These are phyloP conservation scores for Haematococcus sp. DNA, from an alignment of 139 green algal genomes.

Conservation along the genomic window DNA sequence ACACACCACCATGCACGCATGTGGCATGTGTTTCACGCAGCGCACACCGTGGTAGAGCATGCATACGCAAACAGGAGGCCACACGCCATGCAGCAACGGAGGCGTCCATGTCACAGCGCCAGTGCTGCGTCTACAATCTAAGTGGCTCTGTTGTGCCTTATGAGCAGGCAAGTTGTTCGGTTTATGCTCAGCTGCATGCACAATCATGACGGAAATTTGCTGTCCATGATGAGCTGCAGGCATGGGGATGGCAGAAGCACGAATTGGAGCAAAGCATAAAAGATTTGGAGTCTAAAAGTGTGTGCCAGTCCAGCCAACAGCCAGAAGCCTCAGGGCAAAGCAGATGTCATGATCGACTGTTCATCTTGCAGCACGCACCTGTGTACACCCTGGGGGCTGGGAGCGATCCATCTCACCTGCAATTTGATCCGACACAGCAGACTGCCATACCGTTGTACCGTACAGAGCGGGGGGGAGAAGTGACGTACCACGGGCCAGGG, in stretches of 20 bases:
- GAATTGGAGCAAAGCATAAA: not conserved
- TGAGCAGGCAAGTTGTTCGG: not conserved
- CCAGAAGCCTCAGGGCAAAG: not conserved
- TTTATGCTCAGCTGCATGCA: too few species aligned
- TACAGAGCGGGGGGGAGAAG: slow-evolving; percentile 80
- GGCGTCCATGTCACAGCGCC: too few species aligned
- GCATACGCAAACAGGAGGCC: too few species aligned
- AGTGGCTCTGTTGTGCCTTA: slow-evolving; percentile 25
- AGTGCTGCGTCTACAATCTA: slow-evolving; percentile 19
- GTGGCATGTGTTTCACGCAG: too few species aligned
- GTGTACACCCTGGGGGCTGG: slow-evolving; percentile 86
- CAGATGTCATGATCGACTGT: not conserved
- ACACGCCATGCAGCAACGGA: too few species aligned
- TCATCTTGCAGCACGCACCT: slow-evolving; percentile 69
- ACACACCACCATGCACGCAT: too few species aligned
- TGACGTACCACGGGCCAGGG: slow-evolving; percentile 91
- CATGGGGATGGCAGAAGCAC: slow-evolving; percentile 12
- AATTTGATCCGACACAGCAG: slow-evolving; percentile 26
- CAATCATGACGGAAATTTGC: too few species aligned
- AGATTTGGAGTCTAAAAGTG: not conserved
- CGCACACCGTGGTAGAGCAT: too few species aligned
- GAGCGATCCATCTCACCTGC: slow-evolving; percentile 47
- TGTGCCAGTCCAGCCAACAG: not conserved
- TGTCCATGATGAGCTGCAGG: too few species aligned
- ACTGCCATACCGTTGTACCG: slow-evolving; percentile 45